Base-by-base conservation (phyloP, 2,329 filamentous ascomycete genomes). In the Penicillium verrucosum region DNA sequence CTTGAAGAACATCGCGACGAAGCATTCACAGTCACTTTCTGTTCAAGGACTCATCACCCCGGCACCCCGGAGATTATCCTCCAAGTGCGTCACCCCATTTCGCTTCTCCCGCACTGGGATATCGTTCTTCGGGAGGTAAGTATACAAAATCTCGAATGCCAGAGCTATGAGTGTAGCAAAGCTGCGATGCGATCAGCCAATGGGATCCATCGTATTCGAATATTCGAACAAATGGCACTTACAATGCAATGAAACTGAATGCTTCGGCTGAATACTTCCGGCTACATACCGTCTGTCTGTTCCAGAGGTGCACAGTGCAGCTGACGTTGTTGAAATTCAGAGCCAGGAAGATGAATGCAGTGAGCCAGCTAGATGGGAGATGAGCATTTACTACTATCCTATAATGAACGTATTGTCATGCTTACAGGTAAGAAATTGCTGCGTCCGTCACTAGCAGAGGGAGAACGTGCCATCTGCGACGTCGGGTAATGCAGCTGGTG, bases 201-300 rank as follows among this genome's bases (percentile, higher is more conserved):
- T 21, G 21, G 21, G 21, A 12, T 21, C 18, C 9, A 34, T 14
- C 8, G 30, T 23, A 1, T 18, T 21, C 23, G 10, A 30, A 32
- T 23, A 2, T 18, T 21, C 23, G 10, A 30, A 27, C 3, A 0
- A 12, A 27, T 5, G n/a, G 4, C n/a, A 51, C 58, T 52, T 38
- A 62, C 61, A 65, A 65, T 12, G 63, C 58, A 41, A 64, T 65
- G 29, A 64, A 64, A 29, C 55, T 59, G 34, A 65, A 65, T 25
- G 62, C 57, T 30, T 65, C 62, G 0, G 58, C 60, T 2, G 62
- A 32, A 44, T 65, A 64, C 49, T 65, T 55, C 12, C 62, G 44
- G 32, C 62, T 64, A 29, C 63, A 65, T 14, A 62, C 62, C 1
- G 43, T 38, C 42, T 61, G 12, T 5, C 58, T 49, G 25, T 65